Evolutionary conservation across 2,329 filamentous ascomycete species (phyloP), one percentile per base, ranked within the genome.

Genomic region (Simplicillium sp.): DNA sequence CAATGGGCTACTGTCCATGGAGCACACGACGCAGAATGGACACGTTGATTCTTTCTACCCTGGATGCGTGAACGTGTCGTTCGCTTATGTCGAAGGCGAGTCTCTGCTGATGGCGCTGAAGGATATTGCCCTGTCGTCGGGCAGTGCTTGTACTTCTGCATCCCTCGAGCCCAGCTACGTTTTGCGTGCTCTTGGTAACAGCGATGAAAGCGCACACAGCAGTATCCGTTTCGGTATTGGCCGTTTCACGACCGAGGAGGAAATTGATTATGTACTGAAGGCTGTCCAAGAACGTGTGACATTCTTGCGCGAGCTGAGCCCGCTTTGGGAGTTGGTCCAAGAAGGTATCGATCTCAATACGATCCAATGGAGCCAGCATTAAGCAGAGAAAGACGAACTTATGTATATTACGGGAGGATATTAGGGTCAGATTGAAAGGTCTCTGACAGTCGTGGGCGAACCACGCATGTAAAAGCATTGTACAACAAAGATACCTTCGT

Each of bases 351-450:
- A 95, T 58, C 68, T 98, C 51, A 86, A 94, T 65, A 95, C 87
- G 34, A 98, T 98, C 55, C 83, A 98, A 66, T 98, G 92, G 92
- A 94, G 85, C 59, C 89, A 96, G 69, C 92, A 98, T 64, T 97
- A 70, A 75, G 44, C 7, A 14, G 36, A 31, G 20, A 25, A 16
- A 25, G 29, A 12, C 18, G 17, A 37, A 42, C 25, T 25, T 5
- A 25, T 25, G 20, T 25, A 25, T 25, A 40, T 34, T 17, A 28
- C 11, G 17, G 18, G 29, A 37, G 40, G 29, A 40, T 38, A 35
- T 37, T 34, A 25, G 40, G 29, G 34, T 40, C 46, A 40, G 37
- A 44, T 45, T 44, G 38, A 17, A 13, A 36, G 18, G 36, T 11
- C 7, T 31, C 34, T 37, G 37, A 40, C 29, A 35, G 29, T 7